A percentile compares a stretch with the other conserved stretches of the same genome.
Evolutionary conservation across 345 rosid genomes (phyloP).

Genomic region (Eucalyptus curtisii): DNA sequence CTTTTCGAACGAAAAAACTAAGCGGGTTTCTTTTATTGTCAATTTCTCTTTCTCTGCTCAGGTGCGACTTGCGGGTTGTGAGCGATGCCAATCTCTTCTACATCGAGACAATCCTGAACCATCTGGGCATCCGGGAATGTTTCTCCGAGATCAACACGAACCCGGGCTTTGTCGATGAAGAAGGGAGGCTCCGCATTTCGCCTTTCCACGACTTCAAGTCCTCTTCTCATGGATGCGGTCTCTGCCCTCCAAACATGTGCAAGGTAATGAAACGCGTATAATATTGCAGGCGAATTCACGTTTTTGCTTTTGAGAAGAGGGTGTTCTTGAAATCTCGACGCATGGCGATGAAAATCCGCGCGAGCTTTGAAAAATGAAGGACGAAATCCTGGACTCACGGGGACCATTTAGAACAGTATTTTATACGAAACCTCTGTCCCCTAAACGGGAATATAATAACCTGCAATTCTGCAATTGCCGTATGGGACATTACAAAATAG

Average conservation of each 20-base stretch:
- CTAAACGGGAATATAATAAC: background rate
- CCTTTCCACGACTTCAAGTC: constrained; percentile 55
- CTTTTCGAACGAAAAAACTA: background rate
- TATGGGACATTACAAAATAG: background rate
- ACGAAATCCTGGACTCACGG: background rate
- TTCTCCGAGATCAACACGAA: constrained; percentile 81
- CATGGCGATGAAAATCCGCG: background rate
- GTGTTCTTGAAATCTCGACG: background rate
- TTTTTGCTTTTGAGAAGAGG: background rate
- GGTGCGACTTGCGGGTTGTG: constrained; percentile 76
- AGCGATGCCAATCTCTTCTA: constrained; percentile 77
- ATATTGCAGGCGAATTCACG: too few species aligned
- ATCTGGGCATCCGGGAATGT: constrained; percentile 46
- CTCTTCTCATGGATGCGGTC: constrained; percentile 54
- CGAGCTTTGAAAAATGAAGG: background rate
- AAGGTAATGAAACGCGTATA: constrained; percentile 28
- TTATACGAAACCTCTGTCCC: background rate
- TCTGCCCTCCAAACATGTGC: constrained; percentile 95
- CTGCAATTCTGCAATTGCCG: background rate
- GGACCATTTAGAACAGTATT: background rate
- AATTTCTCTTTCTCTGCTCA: background rate
- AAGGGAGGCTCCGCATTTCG: constrained; percentile 42
- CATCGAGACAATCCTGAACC: constrained; percentile 59
- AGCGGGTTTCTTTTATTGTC: background rate
- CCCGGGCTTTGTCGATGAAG: constrained; percentile 47